phyloP scores from a whole-genome alignment of 192 early-diverging fungal species.

The Haplosporangium gracile region DNA sequence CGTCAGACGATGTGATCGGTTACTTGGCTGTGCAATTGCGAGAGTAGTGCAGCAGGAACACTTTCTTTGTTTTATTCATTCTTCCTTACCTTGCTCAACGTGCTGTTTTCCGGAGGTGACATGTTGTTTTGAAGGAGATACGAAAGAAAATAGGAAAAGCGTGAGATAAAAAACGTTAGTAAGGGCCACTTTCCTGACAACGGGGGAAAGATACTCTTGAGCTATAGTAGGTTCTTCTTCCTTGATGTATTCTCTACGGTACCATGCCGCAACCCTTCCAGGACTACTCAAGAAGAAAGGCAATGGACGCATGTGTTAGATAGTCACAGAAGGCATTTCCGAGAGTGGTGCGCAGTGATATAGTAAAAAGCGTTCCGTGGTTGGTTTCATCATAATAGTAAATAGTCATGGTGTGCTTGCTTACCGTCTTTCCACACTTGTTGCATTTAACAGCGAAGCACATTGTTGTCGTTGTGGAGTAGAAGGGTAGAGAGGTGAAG shows the following conservation, averaged over 20 bases:
- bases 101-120: slow-evolving; percentile 14
- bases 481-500: neutral
- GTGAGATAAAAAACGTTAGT: neutral
- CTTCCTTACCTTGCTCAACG: slow-evolving; percentile 34
- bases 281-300: slow-evolving; percentile 16
- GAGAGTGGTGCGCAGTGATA: neutral
- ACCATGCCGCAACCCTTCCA: slow-evolving; percentile 52
- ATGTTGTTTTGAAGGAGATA: neutral
- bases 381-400: neutral
- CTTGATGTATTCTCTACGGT: neutral
- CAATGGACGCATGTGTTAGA: neutral
- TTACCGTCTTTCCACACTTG: slow-evolving; percentile 47
- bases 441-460: slow-evolving; percentile 51
- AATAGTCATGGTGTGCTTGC: neutral
- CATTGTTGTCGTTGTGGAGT: slow-evolving; percentile 13
- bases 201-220: neutral
- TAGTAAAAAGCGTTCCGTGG: neutral
- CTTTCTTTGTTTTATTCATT: neutral
- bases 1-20: neutral
- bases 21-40: neutral
- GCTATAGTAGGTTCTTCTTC: neutral
- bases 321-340: neutral
- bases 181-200: neutral
- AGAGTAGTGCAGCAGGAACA: neutral
- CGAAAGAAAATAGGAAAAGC: neutral